phyloP scores from a whole-genome alignment of 164 flowering plant genomes.

The Piper longum region DNA sequence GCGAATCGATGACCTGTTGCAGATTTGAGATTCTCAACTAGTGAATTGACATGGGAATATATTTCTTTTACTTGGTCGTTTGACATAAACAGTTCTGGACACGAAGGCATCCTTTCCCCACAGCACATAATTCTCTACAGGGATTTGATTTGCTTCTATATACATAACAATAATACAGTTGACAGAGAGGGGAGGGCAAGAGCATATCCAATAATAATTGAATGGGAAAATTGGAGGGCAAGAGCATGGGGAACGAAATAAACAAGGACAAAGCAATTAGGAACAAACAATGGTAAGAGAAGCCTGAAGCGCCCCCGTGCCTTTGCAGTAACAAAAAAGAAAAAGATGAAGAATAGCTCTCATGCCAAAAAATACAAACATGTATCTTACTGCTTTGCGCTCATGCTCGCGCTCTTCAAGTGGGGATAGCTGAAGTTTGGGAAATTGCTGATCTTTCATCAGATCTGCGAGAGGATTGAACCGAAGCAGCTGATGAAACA shows the following conservation, averaged over 20 bases:
- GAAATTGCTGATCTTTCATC: constrained; percentile 11
- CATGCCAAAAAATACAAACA: neutral
- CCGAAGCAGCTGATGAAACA: constrained; percentile 22
- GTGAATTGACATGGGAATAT: no score
- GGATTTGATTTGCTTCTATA: neutral
- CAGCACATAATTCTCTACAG: neutral
- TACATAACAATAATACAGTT: constrained; percentile 3
- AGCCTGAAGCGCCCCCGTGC: neutral
- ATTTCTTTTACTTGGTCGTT: no score
- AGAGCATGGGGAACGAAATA: neutral
- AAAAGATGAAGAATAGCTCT: neutral
- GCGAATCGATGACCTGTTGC: no score
- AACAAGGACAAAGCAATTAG: neutral
- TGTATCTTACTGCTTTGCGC: no score
- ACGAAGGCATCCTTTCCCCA: neutral
- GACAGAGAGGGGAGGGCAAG: neutral
- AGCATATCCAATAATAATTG: neutral
- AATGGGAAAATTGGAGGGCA: neutral
- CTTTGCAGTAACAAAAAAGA: neutral
- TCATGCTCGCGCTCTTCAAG: neutral
- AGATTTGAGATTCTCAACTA: no score
- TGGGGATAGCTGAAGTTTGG: neutral
- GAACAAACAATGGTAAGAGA: neutral
- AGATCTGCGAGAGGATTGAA: constrained; percentile 12
- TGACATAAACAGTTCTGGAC: neutral